These are phyloP conservation scores for Aristolochia contorta DNA, from an alignment of 164 flowering plant genomes.

Conservation along the genomic window DNA sequence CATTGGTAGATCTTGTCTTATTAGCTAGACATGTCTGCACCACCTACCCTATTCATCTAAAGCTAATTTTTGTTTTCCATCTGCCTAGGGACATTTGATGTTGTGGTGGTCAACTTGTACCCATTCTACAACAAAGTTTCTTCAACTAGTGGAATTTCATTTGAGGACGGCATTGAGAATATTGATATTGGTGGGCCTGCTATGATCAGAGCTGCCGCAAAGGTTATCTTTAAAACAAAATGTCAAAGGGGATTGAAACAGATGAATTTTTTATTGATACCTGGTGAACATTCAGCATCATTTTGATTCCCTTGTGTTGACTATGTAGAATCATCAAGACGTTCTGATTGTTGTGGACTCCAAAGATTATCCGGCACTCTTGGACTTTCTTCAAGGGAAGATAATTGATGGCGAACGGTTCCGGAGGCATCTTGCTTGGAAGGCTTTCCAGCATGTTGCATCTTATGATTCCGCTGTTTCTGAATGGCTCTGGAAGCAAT, in stretches of 20 bases:
- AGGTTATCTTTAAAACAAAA: constrained; percentile 29
- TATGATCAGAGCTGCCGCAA: constrained; percentile 99
- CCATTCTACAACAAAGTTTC: constrained; percentile 89
- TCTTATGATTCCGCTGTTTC: constrained; percentile 98
- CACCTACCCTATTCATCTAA: background rate
- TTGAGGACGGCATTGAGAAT: constrained; percentile 95
- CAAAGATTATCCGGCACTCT: constrained; percentile 62
- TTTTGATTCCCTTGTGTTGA: background rate
- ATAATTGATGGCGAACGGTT: constrained; percentile 46
- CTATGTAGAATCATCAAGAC: constrained; percentile 86
- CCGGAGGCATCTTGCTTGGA: constrained; percentile 87
- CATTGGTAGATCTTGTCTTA: constrained; percentile 50
- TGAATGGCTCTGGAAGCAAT: constrained; percentile 96
- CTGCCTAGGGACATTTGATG: constrained; percentile 75
- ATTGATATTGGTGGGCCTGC: constrained; percentile 99
- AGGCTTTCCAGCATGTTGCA: constrained; percentile 95
- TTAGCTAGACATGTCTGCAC: background rate
- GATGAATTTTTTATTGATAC: background rate
- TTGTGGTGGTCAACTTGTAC: constrained; percentile 91
- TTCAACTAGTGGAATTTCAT: constrained; percentile 47
- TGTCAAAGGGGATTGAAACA: background rate
- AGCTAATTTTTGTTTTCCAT: too few relatives aligned
- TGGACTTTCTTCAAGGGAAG: constrained; percentile 58
- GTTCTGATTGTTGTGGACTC: constrained; percentile 89
- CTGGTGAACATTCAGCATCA: background rate